Conservation (phyloP, 2,329 filamentous ascomycete species). For the Sclerotinia glacialis region DNA sequence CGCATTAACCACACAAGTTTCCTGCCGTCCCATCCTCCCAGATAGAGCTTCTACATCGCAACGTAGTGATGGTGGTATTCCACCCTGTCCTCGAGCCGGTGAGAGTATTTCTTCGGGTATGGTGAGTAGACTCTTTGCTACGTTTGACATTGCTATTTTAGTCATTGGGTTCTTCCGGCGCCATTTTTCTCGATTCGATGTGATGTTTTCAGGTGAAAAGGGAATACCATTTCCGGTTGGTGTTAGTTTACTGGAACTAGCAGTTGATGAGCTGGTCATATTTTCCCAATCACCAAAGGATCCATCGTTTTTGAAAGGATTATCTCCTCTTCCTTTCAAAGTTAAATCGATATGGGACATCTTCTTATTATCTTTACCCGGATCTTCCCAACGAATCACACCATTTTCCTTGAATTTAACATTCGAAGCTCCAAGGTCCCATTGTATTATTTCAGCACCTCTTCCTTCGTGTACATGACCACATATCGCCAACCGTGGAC, state of each 20-base stretch:
- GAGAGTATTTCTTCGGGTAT: slow-evolving; percentile 25
- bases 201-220: background rate
- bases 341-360: slow-evolving; percentile 63
- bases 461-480: slow-evolving; percentile 70
- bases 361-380: slow-evolving; percentile 55
- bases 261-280: background rate
- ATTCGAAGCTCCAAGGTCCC: slow-evolving; percentile 49
- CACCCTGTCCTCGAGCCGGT: slow-evolving; percentile 42
- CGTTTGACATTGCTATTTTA: slow-evolving; percentile 21
- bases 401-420: slow-evolving; percentile 47
- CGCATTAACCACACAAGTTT: slow-evolving; percentile 80
- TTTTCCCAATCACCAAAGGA: slow-evolving; percentile 19
- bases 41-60: slow-evolving; percentile 45
- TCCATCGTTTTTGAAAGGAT: slow-evolving; percentile 49
- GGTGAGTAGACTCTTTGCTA: slow-evolving; percentile 24
- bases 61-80: slow-evolving; percentile 43
- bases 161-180: slow-evolving; percentile 5
- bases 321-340: slow-evolving; percentile 40
- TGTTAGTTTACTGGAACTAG: background rate
- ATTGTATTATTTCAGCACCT: slow-evolving; percentile 60
- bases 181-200: background rate
- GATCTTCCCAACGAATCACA: slow-evolving; percentile 56
- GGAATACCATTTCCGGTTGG: background rate
- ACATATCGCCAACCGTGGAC: slow-evolving; percentile 64
- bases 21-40: slow-evolving; percentile 43